A percentile compares a stretch with the other conserved stretches of the same genome.
These are phyloP conservation scores for Ochetophila trinervis DNA, from an alignment of 306 rosid genomes.

Conservation along the genomic window DNA sequence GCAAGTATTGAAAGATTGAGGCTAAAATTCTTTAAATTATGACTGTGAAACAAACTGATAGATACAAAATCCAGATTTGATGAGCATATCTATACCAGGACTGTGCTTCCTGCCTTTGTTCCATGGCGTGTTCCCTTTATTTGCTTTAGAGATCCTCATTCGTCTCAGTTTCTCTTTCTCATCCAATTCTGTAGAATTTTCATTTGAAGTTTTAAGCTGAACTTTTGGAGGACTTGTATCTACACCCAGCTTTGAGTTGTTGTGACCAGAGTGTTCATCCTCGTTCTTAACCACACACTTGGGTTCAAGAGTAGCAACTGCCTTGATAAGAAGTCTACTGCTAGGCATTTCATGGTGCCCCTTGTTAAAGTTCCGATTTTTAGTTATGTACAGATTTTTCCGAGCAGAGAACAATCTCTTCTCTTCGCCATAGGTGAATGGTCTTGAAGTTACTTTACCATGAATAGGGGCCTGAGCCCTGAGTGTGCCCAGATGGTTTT, in stretches of 20 bases:
- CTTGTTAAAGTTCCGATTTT: slow-evolving; percentile 27
- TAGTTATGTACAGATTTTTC: slow-evolving; percentile 35
- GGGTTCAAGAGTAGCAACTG: slow-evolving; percentile 71
- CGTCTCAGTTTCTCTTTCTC: slow-evolving; percentile 77
- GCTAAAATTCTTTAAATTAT: slow-evolving; percentile 12
- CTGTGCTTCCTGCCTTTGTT: slow-evolving; percentile 91
- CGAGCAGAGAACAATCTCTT: slow-evolving; percentile 35
- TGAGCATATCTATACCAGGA: slow-evolving; percentile 48
- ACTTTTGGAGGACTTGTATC: slow-evolving; percentile 20
- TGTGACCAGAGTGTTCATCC: slow-evolving; percentile 24
- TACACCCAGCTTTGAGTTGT: slow-evolving; percentile 22
- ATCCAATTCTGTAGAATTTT: slow-evolving; percentile 33
- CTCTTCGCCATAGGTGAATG: slow-evolving; percentile 35
- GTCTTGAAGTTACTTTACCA: slow-evolving; percentile 34
- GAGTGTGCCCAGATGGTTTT: slow-evolving; percentile 35
- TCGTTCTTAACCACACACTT: slow-evolving; percentile 33
- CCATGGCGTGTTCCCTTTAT: slow-evolving; percentile 88
- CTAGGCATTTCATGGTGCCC: slow-evolving; percentile 26
- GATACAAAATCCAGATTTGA: slow-evolving; percentile 1
- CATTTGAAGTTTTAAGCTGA: slow-evolving; percentile 29
- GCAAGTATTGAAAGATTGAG: slow-evolving; percentile 22
- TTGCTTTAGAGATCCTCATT: slow-evolving; percentile 81
- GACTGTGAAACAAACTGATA: background rate
- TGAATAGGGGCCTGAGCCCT: slow-evolving; percentile 37
- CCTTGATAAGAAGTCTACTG: slow-evolving; percentile 44